These are phyloP conservation scores for Pleurotus eryngii DNA, from an alignment of 768 basidiomycete genomes.

Conservation along the genomic window DNA sequence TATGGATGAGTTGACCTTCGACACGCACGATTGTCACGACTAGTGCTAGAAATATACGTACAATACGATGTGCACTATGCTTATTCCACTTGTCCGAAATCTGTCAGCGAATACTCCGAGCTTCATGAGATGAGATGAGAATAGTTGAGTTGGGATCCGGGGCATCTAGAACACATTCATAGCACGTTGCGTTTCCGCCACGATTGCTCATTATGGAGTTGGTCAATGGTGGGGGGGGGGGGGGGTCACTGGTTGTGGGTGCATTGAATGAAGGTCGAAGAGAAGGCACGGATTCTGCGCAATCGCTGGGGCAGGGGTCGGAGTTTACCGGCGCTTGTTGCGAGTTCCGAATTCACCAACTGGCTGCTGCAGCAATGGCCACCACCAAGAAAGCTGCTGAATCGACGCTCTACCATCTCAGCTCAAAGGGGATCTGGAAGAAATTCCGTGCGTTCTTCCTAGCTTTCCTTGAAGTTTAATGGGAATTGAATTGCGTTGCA, in stretches of 20 bases:
- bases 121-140: too few relatives aligned
- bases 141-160: too few relatives aligned
- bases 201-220: too few relatives aligned
- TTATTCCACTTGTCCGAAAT: too few relatives aligned
- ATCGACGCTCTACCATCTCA: conserved; percentile 86
- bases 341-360: conserved; percentile 1
- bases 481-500: conserved; percentile 26
- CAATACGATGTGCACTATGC: too few relatives aligned
- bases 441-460: conserved; percentile 68
- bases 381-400: conserved; percentile 80
- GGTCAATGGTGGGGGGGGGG: too few relatives aligned
- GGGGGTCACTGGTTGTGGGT: not conserved
- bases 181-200: too few relatives aligned
- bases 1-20: too few relatives aligned
- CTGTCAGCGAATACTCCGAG: too few relatives aligned
- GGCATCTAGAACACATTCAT: too few relatives aligned
- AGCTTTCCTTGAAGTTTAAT: not conserved
- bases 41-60: too few relatives aligned
- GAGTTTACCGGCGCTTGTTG: conserved; percentile 6
- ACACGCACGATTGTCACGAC: too few relatives aligned
- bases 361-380: conserved; percentile 47
- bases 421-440: conserved; percentile 93
- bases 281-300: not conserved
- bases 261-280: not conserved
- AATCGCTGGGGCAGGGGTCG: not conserved